Evolutionary conservation across 352 stramenopile genomes (phyloP).

Genomic region (Globisporangium paroecandrum): DNA sequence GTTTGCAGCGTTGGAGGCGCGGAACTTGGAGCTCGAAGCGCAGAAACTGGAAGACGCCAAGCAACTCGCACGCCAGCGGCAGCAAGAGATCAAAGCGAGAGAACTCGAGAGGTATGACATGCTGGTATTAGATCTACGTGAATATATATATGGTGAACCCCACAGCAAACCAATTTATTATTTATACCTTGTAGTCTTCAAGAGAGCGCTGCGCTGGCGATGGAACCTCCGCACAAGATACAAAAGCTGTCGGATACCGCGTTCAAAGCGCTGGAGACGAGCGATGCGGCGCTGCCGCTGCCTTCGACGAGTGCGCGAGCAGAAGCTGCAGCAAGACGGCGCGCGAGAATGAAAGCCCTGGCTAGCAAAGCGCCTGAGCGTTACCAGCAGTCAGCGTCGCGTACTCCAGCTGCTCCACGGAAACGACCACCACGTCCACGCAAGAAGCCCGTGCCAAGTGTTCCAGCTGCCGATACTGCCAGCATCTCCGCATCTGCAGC

Average conservation of each 20-base stretch:
- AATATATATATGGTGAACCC: constrained; percentile 12
- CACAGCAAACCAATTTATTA: neutral
- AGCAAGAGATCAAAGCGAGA: constrained; percentile 13
- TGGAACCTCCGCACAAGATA: constrained; percentile 37
- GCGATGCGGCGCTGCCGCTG: neutral
- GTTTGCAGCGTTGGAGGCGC: constrained; percentile 6
- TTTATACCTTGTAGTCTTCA: constrained; percentile 10
- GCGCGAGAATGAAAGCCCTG: constrained; percentile 10
- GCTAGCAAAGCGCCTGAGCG: neutral
- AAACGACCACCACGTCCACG: constrained; percentile 16
- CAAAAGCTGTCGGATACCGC: constrained; percentile 32
- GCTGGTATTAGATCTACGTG: neutral
- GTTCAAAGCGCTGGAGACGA: constrained; percentile 20
- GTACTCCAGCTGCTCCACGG: constrained; percentile 11
- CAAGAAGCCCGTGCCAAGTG: constrained; percentile 16
- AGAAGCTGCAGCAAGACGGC: neutral
- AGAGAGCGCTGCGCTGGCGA: constrained; percentile 13
- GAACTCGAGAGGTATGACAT: constrained; percentile 16
- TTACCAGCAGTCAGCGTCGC: constrained; percentile 9
- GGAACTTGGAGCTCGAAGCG: constrained; percentile 21
- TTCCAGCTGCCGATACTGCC: neutral
- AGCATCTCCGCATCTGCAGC: neutral
- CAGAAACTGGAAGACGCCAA: constrained; percentile 6
- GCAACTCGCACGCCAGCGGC: neutral
- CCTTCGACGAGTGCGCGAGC: constrained; percentile 5